Conservation (phyloP, 768 basidiomycete species). For the Inosperma sp. region DNA sequence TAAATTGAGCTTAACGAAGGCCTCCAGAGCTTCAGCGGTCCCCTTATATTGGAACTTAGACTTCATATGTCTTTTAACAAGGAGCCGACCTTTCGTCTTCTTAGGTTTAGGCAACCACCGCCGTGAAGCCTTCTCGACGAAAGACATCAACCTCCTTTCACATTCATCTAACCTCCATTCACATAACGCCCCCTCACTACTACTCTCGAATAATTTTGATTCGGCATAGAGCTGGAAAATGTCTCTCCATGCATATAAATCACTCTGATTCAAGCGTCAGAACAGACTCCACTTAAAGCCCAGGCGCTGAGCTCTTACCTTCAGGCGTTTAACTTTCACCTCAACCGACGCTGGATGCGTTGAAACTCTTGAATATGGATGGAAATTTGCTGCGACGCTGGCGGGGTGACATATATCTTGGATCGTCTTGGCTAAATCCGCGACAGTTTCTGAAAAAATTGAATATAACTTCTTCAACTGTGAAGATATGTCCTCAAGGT, state of each 20-base stretch:
- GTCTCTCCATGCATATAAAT: slow-evolving; percentile 85
- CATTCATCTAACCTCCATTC: slow-evolving; percentile 51
- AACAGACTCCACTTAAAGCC: background rate
- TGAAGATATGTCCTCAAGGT: slow-evolving; percentile 48
- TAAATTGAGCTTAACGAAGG: slow-evolving; percentile 72
- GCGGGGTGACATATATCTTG: slow-evolving; percentile 40
- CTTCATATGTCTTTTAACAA: slow-evolving; percentile 22
- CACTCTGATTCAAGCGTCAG: slow-evolving; percentile 35
- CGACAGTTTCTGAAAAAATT: slow-evolving; percentile 43
- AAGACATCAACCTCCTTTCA: slow-evolving; percentile 59
- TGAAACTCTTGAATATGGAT: slow-evolving; percentile 42
- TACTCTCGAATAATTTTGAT: slow-evolving; percentile 70
- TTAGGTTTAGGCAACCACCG: slow-evolving; percentile 50
- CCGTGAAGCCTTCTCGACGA: slow-evolving; percentile 53
- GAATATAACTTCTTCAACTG: slow-evolving; percentile 49
- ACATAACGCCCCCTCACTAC: background rate
- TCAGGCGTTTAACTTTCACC: slow-evolving; percentile 21
- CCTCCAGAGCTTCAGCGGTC: slow-evolving; percentile 55
- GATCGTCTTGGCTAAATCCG: slow-evolving; percentile 35
- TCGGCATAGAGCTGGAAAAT: slow-evolving; percentile 87
- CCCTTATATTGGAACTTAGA: slow-evolving; percentile 53
- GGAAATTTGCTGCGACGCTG: slow-evolving; percentile 34
- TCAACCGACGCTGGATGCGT: slow-evolving; percentile 35
- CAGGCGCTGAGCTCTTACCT: slow-evolving; percentile 16
- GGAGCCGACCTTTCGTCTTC: background rate